Percentiles rank a stretch among this genome's conserved stretches.
These are phyloP conservation scores for Colletotrichum siamense DNA, from an alignment of 2,329 filamentous ascomycete genomes.

Conservation along the genomic window DNA sequence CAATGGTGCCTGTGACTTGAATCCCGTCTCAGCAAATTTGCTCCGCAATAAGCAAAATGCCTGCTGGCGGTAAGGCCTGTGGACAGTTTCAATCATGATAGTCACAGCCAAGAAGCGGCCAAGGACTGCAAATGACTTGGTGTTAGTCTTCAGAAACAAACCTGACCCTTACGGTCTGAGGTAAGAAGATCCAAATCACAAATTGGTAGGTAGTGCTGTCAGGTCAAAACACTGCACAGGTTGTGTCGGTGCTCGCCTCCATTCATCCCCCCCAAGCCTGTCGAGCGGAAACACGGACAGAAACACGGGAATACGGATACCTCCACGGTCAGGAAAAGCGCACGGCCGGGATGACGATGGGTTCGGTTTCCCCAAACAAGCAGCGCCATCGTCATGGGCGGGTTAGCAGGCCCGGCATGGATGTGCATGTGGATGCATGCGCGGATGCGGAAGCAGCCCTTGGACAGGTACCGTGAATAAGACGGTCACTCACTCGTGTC, in stretches of 20 bases:
- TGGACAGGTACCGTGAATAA: background rate
- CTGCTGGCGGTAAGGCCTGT: background rate
- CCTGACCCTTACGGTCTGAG: background rate
- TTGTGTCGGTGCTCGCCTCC: background rate
- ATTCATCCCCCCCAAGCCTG: background rate
- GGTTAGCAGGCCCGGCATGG: background rate
- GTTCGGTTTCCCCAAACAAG: slow-evolving; percentile 1
- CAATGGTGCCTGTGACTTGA: background rate
- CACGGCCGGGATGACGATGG: background rate
- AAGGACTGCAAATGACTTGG: background rate
- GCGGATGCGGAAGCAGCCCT: background rate
- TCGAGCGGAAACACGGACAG: background rate
- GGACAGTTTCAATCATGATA: background rate
- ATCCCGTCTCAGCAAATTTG: background rate
- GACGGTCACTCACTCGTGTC: background rate
- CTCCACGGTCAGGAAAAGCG: background rate
- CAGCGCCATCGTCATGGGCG: slow-evolving; percentile 15
- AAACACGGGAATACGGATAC: slow-evolving; percentile 14
- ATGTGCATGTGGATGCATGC: background rate
- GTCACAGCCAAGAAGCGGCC: background rate
- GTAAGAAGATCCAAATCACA: slow-evolving; percentile 5
- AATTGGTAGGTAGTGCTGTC: background rate
- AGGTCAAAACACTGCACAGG: background rate
- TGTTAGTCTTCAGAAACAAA: background rate
- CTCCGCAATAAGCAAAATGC: background rate